Evolutionary conservation across 306 rosid species (phyloP).

Genomic region (Glycine latifolia): DNA sequence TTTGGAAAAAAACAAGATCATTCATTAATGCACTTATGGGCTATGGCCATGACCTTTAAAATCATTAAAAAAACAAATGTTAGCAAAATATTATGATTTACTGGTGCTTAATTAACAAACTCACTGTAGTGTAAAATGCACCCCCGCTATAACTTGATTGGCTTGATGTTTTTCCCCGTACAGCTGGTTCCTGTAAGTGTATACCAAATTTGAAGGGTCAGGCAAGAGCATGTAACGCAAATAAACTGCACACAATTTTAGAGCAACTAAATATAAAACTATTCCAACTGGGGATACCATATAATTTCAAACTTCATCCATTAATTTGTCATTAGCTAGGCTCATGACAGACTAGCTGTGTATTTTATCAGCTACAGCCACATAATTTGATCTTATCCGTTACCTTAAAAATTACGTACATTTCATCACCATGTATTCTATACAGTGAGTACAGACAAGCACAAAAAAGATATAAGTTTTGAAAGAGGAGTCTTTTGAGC

Average conservation of each 20-base stretch:
- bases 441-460: not conserved
- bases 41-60: no score
- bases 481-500: not conserved
- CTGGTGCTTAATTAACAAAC: not conserved
- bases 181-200: slow-evolving; percentile 53
- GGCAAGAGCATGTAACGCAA: slow-evolving; percentile 9
- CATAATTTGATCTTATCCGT: not conserved
- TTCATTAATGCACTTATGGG: no score
- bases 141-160: slow-evolving; percentile 61
- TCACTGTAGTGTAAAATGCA: slow-evolving; percentile 56
- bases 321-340: not conserved
- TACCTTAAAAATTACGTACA: not conserved
- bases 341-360: not conserved
- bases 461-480: not conserved
- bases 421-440: not conserved
- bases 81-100: no score
- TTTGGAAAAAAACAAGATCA: no score
- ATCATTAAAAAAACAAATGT: no score
- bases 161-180: slow-evolving; percentile 52
- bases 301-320: not conserved
- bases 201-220: slow-evolving; percentile 29
- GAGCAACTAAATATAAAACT: slow-evolving; percentile 7
- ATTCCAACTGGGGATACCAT: not conserved
- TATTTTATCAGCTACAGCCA: not conserved
- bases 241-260: not conserved